A percentile compares a stretch with the other conserved stretches of the same genome.
Conservation (phyloP, 139 green algal species). For the Chlamydomonas asymmetrica region DNA sequence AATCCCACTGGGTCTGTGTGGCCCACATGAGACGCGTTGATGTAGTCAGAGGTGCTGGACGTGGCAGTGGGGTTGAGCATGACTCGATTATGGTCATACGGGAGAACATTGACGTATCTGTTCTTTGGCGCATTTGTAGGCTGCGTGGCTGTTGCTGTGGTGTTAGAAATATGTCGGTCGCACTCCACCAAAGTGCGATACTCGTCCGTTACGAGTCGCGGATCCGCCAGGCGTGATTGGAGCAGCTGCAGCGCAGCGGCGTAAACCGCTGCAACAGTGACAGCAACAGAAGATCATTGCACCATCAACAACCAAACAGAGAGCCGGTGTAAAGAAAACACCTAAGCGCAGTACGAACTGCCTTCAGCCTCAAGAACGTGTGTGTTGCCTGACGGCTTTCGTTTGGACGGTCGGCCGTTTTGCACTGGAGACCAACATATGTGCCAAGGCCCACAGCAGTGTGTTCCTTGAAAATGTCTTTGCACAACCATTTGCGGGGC, state of each 20-base stretch:
- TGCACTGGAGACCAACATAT: too few species aligned
- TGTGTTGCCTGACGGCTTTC: too few species aligned
- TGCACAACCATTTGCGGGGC: too few species aligned
- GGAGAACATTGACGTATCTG: constrained; percentile 64
- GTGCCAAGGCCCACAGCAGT: too few species aligned
- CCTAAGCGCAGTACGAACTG: too few species aligned
- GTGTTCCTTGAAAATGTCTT: too few species aligned
- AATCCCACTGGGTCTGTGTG: constrained; percentile 13
- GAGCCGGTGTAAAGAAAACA: too few species aligned
- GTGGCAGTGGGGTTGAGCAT: constrained; percentile 1
- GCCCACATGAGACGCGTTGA: constrained; percentile 43
- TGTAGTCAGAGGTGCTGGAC: constrained; percentile 22
- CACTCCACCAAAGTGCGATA: constrained; percentile 19
- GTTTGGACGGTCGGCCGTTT: too few species aligned
- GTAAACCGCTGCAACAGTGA: too few species aligned
- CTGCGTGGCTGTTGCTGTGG: not conserved
- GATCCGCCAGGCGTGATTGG: constrained; percentile 20
- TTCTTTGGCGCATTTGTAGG: constrained; percentile 27
- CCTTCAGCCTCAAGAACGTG: too few species aligned
- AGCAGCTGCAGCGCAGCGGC: constrained; percentile 24
- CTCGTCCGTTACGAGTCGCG: constrained; percentile 17
- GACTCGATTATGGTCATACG: constrained; percentile 68
- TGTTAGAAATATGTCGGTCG: constrained; percentile 25
- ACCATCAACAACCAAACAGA: too few species aligned
- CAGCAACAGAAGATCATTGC: too few species aligned